These are phyloP conservation scores for Zasmidium cellare DNA, from an alignment of 2,329 filamentous ascomycete species.

Conservation along the genomic window DNA sequence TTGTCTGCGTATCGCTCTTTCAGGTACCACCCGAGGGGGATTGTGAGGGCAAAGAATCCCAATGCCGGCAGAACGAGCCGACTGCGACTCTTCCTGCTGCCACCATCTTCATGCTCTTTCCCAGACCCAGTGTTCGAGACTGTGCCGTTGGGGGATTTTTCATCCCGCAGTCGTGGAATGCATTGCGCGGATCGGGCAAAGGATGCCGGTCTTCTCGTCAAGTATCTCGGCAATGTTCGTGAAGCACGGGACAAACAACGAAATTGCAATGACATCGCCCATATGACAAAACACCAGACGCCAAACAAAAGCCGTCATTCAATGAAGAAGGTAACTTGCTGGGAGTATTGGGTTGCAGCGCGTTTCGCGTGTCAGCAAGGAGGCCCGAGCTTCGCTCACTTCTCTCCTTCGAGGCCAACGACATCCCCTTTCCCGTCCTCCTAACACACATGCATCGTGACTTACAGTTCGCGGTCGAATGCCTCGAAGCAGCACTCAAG, in stretches of 20 bases:
- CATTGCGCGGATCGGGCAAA: constrained; percentile 6
- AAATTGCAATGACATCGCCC: constrained; percentile 1
- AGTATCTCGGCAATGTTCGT: neutral
- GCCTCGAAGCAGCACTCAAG: no score
- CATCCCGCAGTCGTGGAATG: neutral
- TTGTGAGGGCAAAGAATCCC: constrained; percentile 21
- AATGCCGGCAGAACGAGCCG: constrained; percentile 19
- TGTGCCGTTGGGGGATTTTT: neutral
- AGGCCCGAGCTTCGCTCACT: neutral
- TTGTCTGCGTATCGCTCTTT: constrained; percentile 6
- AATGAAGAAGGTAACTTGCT: neutral
- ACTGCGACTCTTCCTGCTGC: constrained; percentile 6
- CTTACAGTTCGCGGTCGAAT: no score
- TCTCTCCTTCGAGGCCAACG: neutral
- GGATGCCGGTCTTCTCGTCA: neutral
- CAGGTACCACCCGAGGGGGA: constrained; percentile 25
- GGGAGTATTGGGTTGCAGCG: neutral
- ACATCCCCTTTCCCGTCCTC: neutral
- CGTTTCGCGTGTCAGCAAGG: neutral
- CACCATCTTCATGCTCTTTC: constrained; percentile 7
- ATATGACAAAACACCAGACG: neutral
- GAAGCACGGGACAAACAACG: neutral
- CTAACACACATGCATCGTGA: neutral
- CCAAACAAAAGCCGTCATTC: neutral
- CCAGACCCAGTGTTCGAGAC: neutral